Base-by-base conservation (phyloP, 257 asterid species). In the Ilex aquifolium region DNA sequence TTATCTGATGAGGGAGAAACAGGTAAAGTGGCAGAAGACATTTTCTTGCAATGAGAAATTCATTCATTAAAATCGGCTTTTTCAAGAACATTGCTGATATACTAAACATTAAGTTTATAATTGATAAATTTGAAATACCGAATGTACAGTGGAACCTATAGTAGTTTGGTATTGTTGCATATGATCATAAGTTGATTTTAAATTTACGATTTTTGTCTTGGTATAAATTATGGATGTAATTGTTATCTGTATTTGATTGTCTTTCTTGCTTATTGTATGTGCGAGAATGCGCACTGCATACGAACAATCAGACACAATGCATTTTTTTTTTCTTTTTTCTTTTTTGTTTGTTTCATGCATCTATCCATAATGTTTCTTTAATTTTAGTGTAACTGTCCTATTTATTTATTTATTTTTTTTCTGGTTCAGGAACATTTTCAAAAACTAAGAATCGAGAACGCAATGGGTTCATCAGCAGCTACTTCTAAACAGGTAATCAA, bases 1-100 rank as follows among this genome's bases (percentile, higher is more conserved):
- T 76, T 79, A 88, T 78, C 52, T 92, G 73, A 80, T 72, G 88
- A 87, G 91, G 81, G 97, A 89, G 65, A 92, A 92, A 70, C 97
- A 92, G 88, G 99, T 87, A 61, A 49, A 49, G 17, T 11, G 17
- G 14, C 1, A 11, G 1, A 15, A 4, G 54, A 49, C 54, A 12
- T n/a, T 49, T 12, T 12, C 5, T 11, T 7, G 17, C 10, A 49
- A 49, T 49, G 54, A 12, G 4, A 7, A 49, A 15, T 11, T 49
- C 17, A 3, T 49, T 49, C 13, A 3, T 49, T 49, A 12, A 49
- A 49, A 49, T 3, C 54, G 4, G 2, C 17, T n/a, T 49, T 49
- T 49, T 4, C 17, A 15, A 11, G 4, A 11, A 15, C 10, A 49
- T 12, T 49, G 10, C 11, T 49, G 4, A 49, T 6, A 49, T n/a